Evolutionary conservation across 1,284 basidiomycete genomes (phyloP).

Genomic region (Malassezia japonica): DNA sequence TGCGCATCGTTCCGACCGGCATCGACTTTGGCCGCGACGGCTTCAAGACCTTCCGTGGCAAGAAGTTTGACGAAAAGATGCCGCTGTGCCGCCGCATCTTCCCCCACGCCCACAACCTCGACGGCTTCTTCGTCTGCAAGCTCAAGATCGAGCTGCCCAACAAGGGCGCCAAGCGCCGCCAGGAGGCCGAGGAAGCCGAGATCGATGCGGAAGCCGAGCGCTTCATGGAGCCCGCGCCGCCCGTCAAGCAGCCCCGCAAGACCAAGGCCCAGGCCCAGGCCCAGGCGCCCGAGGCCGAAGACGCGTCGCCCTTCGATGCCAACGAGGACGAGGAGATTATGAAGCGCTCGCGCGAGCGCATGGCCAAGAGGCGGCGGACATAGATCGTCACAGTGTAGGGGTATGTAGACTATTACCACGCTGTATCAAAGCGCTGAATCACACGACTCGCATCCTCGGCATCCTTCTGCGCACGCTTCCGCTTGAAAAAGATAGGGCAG

Average conservation of each 20-base stretch:
- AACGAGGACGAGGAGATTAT: slow-evolving; percentile 14
- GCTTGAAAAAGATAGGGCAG: slow-evolving; percentile 95
- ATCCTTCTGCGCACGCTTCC: slow-evolving; percentile 50
- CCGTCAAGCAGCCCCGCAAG: background rate
- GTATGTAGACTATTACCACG: slow-evolving; percentile 19
- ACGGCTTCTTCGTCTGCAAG: slow-evolving; percentile 98
- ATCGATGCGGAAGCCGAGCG: background rate
- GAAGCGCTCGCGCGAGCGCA: slow-evolving; percentile 9
- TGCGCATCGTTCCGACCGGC: slow-evolving; percentile 83
- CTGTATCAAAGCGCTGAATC: slow-evolving; percentile 33
- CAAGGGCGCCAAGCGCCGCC: slow-evolving; percentile 16
- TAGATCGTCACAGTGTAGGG: background rate
- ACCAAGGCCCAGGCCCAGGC: background rate
- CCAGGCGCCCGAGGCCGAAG: background rate
- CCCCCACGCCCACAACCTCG: slow-evolving; percentile 58
- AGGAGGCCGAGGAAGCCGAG: background rate
- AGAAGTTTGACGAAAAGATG: slow-evolving; percentile 71
- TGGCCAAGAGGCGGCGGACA: slow-evolving; percentile 12
- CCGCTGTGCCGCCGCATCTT: slow-evolving; percentile 45
- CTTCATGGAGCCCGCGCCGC: background rate
- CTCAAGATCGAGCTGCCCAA: slow-evolving; percentile 62
- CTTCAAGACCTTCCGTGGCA: slow-evolving; percentile 79
- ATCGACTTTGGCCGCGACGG: slow-evolving; percentile 88
- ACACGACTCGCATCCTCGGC: slow-evolving; percentile 33
- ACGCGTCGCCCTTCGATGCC: slow-evolving; percentile 2